Conservation (phyloP, 805 yeast genomes). For the Blastobotrys mokoenaii region DNA sequence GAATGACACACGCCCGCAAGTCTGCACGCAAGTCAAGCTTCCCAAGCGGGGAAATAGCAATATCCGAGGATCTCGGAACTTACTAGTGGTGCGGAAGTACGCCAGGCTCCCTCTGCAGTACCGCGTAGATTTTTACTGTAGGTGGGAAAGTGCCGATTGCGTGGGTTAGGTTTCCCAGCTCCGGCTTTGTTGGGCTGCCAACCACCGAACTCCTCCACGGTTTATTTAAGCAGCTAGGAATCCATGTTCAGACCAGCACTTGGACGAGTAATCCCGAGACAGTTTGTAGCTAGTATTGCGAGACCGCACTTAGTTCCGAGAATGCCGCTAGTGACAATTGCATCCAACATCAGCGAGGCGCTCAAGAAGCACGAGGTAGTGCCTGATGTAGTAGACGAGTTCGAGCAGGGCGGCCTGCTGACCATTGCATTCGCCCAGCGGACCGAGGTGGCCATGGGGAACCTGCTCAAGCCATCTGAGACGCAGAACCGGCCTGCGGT, state of each 20-base stretch:
- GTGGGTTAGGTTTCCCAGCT: too few relatives aligned
- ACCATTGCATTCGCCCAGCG: constrained; percentile 52
- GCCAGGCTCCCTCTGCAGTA: too few relatives aligned
- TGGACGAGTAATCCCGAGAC: neutral
- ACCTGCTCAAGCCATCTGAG: constrained; percentile 52
- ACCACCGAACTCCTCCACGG: neutral
- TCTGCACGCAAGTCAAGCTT: neutral
- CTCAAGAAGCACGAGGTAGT: constrained; percentile 35
- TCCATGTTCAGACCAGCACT: neutral
- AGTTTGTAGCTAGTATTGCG: neutral
- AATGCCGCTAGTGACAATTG: constrained; percentile 27
- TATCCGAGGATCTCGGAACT: too few relatives aligned
- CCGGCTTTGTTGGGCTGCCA: too few relatives aligned
- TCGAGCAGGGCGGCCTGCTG: constrained; percentile 33
- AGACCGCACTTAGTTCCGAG: neutral
- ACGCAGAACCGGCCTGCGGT: constrained; percentile 63
- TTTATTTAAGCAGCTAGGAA: neutral
- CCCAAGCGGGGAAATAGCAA: too few relatives aligned
- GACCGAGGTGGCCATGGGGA: constrained; percentile 70
- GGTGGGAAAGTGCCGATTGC: too few relatives aligned
- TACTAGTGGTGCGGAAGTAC: too few relatives aligned
- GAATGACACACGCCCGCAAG: neutral
- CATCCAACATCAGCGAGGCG: constrained; percentile 29
- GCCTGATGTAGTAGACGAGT: constrained; percentile 33
- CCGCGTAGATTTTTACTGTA: too few relatives aligned